Percentiles rank a stretch among this genome's conserved stretches.
These are phyloP conservation scores for Ogataea wickerhamii DNA, from an alignment of 805 yeast genomes.

Conservation along the genomic window DNA sequence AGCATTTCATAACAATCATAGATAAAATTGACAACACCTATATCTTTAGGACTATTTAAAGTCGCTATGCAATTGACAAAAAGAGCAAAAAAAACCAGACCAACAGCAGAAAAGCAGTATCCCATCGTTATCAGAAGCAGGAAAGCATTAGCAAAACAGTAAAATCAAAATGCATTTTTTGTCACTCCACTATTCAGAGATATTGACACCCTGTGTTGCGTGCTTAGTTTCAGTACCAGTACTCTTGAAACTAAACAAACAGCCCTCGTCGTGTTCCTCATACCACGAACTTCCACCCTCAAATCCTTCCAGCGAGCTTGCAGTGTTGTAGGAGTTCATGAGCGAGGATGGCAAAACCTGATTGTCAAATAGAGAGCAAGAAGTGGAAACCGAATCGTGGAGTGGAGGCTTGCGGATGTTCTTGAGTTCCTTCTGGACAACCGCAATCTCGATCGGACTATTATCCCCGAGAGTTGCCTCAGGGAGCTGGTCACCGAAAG, in stretches of 20 bases:
- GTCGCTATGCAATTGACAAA: no score
- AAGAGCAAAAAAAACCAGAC: no score
- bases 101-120: no score
- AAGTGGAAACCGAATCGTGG: constrained; percentile 12
- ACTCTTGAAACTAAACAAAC: constrained; percentile 3
- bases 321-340: constrained; percentile 16
- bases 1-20: no score
- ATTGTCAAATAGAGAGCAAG: constrained; percentile 16
- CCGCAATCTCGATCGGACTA: constrained; percentile 11
- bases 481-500: constrained; percentile 11
- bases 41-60: no score
- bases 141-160: no score
- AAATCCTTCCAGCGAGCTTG: constrained; percentile 10
- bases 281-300: constrained; percentile 16
- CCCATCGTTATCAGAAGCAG: no score
- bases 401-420: constrained; percentile 1
- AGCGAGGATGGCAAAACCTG: constrained; percentile 16
- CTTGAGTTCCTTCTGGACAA: not conserved
- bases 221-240: not conserved
- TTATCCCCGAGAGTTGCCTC: constrained; percentile 5
- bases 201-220: no score
- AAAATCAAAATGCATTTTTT: no score
- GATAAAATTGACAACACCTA: no score
- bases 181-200: no score
- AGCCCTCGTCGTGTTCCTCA: constrained; percentile 16